Conservation (phyloP, 2,329 filamentous ascomycete species). For the Tolypocladium amazonense region DNA sequence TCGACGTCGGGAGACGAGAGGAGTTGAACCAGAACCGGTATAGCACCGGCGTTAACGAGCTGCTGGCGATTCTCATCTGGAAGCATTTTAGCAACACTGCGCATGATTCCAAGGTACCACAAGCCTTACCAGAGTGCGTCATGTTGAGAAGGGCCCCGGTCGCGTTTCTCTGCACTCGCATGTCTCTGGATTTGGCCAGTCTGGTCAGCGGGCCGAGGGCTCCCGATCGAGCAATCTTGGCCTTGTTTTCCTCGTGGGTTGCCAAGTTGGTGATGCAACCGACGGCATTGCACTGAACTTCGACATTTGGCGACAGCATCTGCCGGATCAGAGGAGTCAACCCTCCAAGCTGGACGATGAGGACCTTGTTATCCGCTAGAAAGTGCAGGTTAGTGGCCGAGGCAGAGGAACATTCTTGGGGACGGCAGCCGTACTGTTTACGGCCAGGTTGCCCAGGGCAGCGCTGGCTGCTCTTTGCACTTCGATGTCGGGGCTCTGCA, state of each 20-base stretch:
- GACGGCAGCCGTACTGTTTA: constrained; percentile 63
- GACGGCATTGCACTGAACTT: constrained; percentile 98
- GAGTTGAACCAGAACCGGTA: constrained; percentile 90
- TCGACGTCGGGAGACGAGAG: constrained; percentile 90
- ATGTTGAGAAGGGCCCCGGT: constrained; percentile 95
- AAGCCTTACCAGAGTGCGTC: constrained; percentile 81
- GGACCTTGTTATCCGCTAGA: constrained; percentile 90
- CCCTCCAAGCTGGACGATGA: constrained; percentile 87
- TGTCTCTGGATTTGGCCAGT: constrained; percentile 93
- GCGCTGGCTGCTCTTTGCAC: constrained; percentile 95
- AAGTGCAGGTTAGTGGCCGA: constrained; percentile 22
- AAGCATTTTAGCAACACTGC: neutral
- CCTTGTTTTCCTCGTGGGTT: constrained; percentile 98
- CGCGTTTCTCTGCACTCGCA: constrained; percentile 95
- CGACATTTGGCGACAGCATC: constrained; percentile 96
- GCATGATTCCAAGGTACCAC: neutral
- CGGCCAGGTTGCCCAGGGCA: constrained; percentile 87
- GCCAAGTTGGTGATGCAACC: constrained; percentile 98
- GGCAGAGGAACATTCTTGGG: neutral
- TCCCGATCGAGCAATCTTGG: constrained; percentile 92
- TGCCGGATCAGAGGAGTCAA: constrained; percentile 87
- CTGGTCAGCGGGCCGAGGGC: constrained; percentile 84
- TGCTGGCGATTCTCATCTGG: constrained; percentile 95
- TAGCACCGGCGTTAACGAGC: constrained; percentile 93
- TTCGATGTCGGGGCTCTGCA: constrained; percentile 92